Conservation (phyloP, 2,329 filamentous ascomycete genomes). For the Xylariales sp. region DNA sequence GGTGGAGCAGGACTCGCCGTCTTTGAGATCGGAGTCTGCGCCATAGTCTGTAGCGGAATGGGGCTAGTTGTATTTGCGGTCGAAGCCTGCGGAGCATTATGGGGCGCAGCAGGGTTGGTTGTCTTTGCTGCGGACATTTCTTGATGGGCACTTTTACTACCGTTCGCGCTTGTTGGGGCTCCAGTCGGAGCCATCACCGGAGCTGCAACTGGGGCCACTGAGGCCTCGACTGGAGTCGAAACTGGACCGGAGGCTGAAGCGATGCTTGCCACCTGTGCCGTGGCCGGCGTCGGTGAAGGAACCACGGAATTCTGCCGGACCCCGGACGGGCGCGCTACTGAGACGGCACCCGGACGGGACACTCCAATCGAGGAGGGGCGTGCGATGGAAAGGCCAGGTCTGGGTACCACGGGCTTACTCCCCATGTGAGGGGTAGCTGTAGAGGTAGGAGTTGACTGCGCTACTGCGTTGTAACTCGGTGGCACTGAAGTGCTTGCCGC, state of each 20-base stretch:
- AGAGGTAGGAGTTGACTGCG: slow-evolving; percentile 1
- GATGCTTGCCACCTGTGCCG: not conserved
- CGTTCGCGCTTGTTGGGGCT: not conserved
- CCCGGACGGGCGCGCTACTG: slow-evolving; percentile 10
- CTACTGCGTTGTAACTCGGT: slow-evolving; percentile 8
- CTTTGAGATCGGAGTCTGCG: slow-evolving; percentile 13
- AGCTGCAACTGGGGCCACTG: not conserved
- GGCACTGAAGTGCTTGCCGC: slow-evolving; percentile 8
- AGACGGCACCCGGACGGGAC: slow-evolving; percentile 9
- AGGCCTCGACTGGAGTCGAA: not conserved
- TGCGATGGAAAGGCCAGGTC: slow-evolving; percentile 9
- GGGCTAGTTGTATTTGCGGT: slow-evolving; percentile 13
- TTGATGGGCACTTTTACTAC: not conserved
- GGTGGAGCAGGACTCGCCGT: slow-evolving; percentile 18
- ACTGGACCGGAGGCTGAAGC: not conserved
- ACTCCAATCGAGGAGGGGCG: slow-evolving; percentile 10
- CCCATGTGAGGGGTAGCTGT: not conserved
- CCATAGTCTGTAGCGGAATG: slow-evolving; percentile 21
- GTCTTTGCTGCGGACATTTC: slow-evolving; percentile 4
- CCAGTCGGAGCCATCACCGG: not conserved
- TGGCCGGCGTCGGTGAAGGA: not conserved
- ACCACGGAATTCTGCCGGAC: slow-evolving; percentile 1
- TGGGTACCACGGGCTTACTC: slow-evolving; percentile 1
- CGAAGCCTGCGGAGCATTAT: slow-evolving; percentile 18
- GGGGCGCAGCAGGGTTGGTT: slow-evolving; percentile 20